Base-by-base conservation (phyloP, 768 basidiomycete species). In the Lactifluus volemus region DNA sequence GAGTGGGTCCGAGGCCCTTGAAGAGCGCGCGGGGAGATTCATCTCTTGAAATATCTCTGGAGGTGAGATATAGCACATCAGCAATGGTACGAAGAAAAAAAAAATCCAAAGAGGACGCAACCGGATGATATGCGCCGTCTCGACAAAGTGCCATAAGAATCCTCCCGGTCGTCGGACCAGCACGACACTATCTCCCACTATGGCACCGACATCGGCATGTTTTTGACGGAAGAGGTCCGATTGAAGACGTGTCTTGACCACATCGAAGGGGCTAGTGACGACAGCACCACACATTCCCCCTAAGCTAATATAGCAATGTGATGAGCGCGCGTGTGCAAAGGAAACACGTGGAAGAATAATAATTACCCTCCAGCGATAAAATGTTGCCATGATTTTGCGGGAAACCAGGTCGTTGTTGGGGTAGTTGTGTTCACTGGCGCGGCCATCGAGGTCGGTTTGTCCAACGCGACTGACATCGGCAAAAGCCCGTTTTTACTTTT, bases 241-340 rank as follows among this genome's bases (percentile, higher is more conserved):
- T 74, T 99, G 97, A 7, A 98, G 77, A 4, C 97, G 87, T 47
- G 97, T 99, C 76, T 98, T 98, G 64, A 98, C 94, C 36, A 99
- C 93, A 73, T 99, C 97, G 68, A 99, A 96, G 0, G 97, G 96
- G 48, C 92, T 93, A 0, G 97, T 99, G 3, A 98, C 86, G 61
- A 97, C 88, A 17, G 94, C 94, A 38, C 96, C 97, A 69, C 92
- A 92, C 94, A 98, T 96, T 44, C 95, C 97, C 29, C 96, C 97
- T 17, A 98, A 76, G 21, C 96, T 98, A 58, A 17, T 54, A 11
- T 63, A n/a, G 60, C 29, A 17, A 30, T 30, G 6, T 12, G 1
- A 49, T 49, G 25, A 49, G 48, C 48, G 11, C 30, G 5, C 5
- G 21, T 14, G 19, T 11, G 25, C 8, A 19, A 39, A 10, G 25